Percentiles rank a stretch among this genome's conserved stretches.
These are phyloP conservation scores for Chaetomium globosum DNA, from an alignment of 2,329 filamentous ascomycete species.

Conservation along the genomic window DNA sequence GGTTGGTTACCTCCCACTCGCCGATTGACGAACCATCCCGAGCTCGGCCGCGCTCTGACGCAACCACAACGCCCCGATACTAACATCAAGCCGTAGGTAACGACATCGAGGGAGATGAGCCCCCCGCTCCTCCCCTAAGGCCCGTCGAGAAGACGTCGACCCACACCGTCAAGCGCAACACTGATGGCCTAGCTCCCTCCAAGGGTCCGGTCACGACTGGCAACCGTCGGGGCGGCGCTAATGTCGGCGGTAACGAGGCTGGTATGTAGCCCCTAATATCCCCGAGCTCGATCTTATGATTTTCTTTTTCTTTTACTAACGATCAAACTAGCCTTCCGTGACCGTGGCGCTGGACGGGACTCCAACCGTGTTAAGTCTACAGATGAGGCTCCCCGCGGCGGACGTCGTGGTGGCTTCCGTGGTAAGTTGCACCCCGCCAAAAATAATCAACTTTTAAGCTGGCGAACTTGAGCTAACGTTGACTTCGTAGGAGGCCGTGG, in stretches of 20 bases:
- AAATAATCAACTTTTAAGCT: not conserved
- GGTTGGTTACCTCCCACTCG: constrained; percentile 62
- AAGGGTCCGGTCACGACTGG: constrained; percentile 44
- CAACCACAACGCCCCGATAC: constrained; percentile 26
- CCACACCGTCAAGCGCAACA: constrained; percentile 82
- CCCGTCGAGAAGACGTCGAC: constrained; percentile 81
- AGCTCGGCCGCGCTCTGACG: constrained; percentile 13
- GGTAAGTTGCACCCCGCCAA: not conserved
- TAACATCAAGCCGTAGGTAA: constrained; percentile 52
- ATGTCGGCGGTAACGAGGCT: constrained; percentile 75
- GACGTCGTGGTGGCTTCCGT: constrained; percentile 64
- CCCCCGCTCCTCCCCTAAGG: constrained; percentile 79
- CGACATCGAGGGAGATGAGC: constrained; percentile 69
- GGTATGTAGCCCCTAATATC: constrained; percentile 61
- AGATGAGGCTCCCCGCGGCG: constrained; percentile 64
- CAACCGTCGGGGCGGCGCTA: constrained; percentile 57
- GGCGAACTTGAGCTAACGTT: constrained; percentile 19
- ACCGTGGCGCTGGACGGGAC: constrained; percentile 77
- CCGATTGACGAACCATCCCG: constrained; percentile 9
- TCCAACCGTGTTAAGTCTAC: constrained; percentile 81
- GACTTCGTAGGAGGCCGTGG: constrained; percentile 57
- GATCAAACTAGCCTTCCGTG: constrained; percentile 72
- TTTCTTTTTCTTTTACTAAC: constrained; percentile 28
- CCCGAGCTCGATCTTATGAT: not conserved
- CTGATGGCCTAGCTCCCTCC: constrained; percentile 68